Evolutionary conservation across 768 basidiomycete genomes (phyloP).

Genomic region (Boletus insuetus): DNA sequence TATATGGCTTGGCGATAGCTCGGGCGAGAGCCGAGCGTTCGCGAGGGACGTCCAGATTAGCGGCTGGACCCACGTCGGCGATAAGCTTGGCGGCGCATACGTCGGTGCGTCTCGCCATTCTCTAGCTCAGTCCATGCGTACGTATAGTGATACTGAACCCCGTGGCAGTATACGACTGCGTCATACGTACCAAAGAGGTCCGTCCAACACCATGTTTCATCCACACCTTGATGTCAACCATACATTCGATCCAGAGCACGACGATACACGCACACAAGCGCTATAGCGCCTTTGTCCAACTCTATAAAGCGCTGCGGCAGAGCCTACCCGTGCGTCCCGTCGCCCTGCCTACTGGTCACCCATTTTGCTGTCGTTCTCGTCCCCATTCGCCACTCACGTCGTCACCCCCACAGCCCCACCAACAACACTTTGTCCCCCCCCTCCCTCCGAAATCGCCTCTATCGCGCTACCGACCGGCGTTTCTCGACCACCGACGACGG

Average conservation of each 20-base stretch:
- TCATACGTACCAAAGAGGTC: slow-evolving; percentile 61
- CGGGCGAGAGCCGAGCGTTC: slow-evolving; percentile 52
- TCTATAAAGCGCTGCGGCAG: slow-evolving; percentile 45
- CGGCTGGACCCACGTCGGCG: slow-evolving; percentile 75
- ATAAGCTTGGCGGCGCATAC: slow-evolving; percentile 60
- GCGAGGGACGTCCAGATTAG: slow-evolving; percentile 62
- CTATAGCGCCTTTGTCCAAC: slow-evolving; percentile 61
- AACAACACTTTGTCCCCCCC: slow-evolving; percentile 48
- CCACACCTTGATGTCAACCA: too few relatives aligned
- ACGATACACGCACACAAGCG: slow-evolving; percentile 64
- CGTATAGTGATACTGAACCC: not conserved
- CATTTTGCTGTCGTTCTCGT: too few relatives aligned
- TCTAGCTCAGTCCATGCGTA: not conserved
- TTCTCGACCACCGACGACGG: slow-evolving; percentile 61
- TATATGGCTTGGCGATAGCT: slow-evolving; percentile 67
- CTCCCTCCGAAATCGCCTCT: slow-evolving; percentile 71
- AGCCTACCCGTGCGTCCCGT: slow-evolving; percentile 48
- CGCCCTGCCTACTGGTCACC: too few relatives aligned
- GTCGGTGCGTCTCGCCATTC: slow-evolving; percentile 43
- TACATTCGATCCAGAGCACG: slow-evolving; percentile 41
- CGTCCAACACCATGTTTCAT: not conserved
- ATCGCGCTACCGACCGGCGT: slow-evolving; percentile 62
- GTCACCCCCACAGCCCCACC: slow-evolving; percentile 35
- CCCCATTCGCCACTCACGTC: not conserved
- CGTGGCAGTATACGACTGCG: slow-evolving; percentile 61